These are phyloP conservation scores for Euphorbia celastroides DNA, from an alignment of 441 rosid genomes.

Conservation along the genomic window DNA sequence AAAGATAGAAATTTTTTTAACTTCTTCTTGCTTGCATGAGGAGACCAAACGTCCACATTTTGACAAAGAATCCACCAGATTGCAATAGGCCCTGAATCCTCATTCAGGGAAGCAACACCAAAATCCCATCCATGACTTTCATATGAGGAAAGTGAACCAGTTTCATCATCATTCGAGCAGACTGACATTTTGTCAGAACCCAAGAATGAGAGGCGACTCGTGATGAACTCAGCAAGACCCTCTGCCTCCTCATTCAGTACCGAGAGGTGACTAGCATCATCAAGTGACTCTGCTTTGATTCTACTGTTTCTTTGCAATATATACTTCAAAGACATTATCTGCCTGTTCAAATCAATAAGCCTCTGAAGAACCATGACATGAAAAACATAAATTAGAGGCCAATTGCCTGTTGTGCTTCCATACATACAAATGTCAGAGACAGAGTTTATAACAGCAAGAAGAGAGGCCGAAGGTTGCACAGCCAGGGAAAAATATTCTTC, in stretches of 20 bases:
- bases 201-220: slow-evolving; percentile 40
- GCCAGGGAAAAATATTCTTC: slow-evolving; percentile 82
- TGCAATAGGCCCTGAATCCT: slow-evolving; percentile 58
- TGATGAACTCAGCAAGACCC: slow-evolving; percentile 57
- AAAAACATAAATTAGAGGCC: slow-evolving; percentile 49
- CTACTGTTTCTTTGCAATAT: slow-evolving; percentile 39
- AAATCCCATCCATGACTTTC: slow-evolving; percentile 48
- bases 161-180: slow-evolving; percentile 21
- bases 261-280: slow-evolving; percentile 34
- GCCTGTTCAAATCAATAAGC: slow-evolving; percentile 83
- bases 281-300: slow-evolving; percentile 37
- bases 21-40: slow-evolving; percentile 53
- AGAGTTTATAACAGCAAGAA: slow-evolving; percentile 52
- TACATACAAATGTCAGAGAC: slow-evolving; percentile 42
- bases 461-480: slow-evolving; percentile 56
- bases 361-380: slow-evolving; percentile 72
- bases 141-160: slow-evolving; percentile 13
- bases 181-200: slow-evolving; percentile 28
- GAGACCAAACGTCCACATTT: slow-evolving; percentile 77
- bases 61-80: slow-evolving; percentile 73
- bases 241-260: slow-evolving; percentile 62
- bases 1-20: slow-evolving; percentile 63
- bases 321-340: slow-evolving; percentile 59
- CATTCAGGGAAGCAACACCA: slow-evolving; percentile 45
- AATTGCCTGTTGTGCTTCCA: slow-evolving; percentile 41